phyloP scores from a whole-genome alignment of 2,329 filamentous ascomycete species.

The Magnaporthales sp. region DNA sequence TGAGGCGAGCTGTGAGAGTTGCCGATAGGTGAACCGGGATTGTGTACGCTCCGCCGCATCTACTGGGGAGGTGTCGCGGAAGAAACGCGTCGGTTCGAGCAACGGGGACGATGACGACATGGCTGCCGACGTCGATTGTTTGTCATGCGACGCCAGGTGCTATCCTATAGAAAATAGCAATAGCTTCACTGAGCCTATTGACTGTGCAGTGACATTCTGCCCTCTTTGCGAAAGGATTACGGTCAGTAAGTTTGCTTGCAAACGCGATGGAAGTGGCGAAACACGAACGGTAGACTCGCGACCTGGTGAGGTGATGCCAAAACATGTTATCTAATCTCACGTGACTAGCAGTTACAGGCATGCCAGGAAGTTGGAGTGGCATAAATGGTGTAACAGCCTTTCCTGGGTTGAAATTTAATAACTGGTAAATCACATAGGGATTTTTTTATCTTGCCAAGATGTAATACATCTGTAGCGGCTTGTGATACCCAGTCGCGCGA shows the following conservation, averaged over 20 bases:
- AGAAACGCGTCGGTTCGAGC: slow-evolving; percentile 8
- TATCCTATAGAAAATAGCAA: neutral
- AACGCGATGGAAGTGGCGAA: neutral
- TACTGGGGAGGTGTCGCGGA: slow-evolving; percentile 25
- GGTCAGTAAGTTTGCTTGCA: neutral
- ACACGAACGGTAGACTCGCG: neutral
- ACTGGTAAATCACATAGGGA: too few relatives aligned
- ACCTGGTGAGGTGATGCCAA: too few relatives aligned
- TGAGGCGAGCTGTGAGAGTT: slow-evolving; percentile 67
- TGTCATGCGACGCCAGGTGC: neutral
- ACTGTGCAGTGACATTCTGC: neutral
- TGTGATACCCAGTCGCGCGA: too few relatives aligned
- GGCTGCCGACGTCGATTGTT: neutral
- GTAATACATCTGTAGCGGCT: too few relatives aligned
- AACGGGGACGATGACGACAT: slow-evolving; percentile 20
- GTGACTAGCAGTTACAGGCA: too few relatives aligned
- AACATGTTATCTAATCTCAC: neutral
- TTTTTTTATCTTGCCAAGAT: too few relatives aligned
- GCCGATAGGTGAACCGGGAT: slow-evolving; percentile 78
- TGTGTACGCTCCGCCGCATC: slow-evolving; percentile 24
- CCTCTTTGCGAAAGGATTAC: neutral
- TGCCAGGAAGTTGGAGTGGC: too few relatives aligned
- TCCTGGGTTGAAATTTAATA: neutral
- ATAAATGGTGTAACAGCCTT: neutral
- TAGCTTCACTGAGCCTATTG: neutral